Base-by-base conservation (phyloP, 2,329 filamentous ascomycete species). In the Fusarium sp. region DNA sequence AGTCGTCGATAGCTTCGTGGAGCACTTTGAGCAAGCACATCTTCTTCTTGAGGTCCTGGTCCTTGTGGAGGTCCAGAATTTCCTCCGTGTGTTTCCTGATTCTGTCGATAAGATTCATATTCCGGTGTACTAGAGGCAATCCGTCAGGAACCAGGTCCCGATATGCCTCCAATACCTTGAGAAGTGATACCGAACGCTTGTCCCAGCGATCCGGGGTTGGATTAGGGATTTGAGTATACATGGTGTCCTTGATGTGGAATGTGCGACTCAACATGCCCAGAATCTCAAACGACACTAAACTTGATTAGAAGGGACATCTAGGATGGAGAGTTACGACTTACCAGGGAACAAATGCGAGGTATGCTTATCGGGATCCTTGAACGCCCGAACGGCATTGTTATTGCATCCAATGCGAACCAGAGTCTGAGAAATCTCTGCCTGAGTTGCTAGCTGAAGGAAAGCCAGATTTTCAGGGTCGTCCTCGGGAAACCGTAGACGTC, bases 181-280 rank as follows among this genome's bases (percentile, higher is more conserved):
- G 72, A 1, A 86, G 70, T 38, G 79, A 82, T 34, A 86, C 81
- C 2, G 81, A 81, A 46, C 81, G 80, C 62, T 80, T 85, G 62
- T 87, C 82, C 86, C 85, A 88, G n/a, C 76, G 77, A 58, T 85
- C 84, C 1, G 81, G 78, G 0, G 86, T 88, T 0, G 86, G 86
- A 65, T 89, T 89, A 0, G 86, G 86, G 1, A 89, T 79, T 74
- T 83, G 83, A 2, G 84, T 84, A 65, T 85, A 88, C 61, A 79
- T 80, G 53, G 80, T 86, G 49, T 83, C 76, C 6, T 79, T 77
- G 20, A 87, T 83, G 57, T 86, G 84, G 20, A 87, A 78, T 0
- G 81, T 82, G 25, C 81, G 80, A 46, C 82, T 81, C 1, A 88
- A 76, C 86, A 89, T 88, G n/a, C 85, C 86, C 2, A 87, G 74